Conservation (phyloP, 495 filamentous ascomycete genomes). For the Penicillium daleae region DNA sequence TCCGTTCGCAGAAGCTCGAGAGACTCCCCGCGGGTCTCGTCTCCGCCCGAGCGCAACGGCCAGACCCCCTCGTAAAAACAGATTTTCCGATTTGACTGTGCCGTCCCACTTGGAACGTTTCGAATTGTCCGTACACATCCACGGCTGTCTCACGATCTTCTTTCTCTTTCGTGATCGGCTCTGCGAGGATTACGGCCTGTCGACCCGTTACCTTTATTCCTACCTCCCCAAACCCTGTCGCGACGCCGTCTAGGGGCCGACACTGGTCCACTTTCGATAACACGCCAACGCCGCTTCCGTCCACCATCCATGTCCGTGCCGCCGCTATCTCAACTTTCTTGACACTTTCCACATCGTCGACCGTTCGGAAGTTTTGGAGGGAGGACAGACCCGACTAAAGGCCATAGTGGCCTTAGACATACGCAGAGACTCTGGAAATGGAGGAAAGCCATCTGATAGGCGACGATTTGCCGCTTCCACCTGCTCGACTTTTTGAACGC, state of each 20-base stretch:
- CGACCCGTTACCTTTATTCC: not conserved
- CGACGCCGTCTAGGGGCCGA: slow-evolving; percentile 4
- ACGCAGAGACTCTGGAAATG: slow-evolving; percentile 30
- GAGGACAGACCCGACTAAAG: slow-evolving; percentile 20
- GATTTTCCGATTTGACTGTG: slow-evolving; percentile 15
- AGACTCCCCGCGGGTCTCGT: not conserved
- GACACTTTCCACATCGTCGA: not conserved
- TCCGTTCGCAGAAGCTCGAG: too few relatives aligned
- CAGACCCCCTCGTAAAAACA: slow-evolving; percentile 15
- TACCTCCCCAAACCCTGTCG: not conserved
- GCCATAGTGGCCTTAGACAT: slow-evolving; percentile 14
- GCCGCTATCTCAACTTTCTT: slow-evolving; percentile 13
- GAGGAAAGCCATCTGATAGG: slow-evolving; percentile 48
- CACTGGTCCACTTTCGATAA: not conserved
- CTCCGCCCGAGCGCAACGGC: not conserved
- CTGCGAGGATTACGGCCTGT: slow-evolving; percentile 8
- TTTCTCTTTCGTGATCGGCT: slow-evolving; percentile 9
- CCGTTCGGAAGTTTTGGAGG: not conserved
- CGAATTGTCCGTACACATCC: not conserved
- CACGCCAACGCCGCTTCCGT: slow-evolving; percentile 16
- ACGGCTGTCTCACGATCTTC: not conserved
- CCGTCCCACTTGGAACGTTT: slow-evolving; percentile 13
- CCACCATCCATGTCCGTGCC: slow-evolving; percentile 21
- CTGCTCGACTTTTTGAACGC: slow-evolving; percentile 71
- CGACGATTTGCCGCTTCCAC: slow-evolving; percentile 69